These are phyloP conservation scores for Macadamia tetraphylla DNA, from an alignment of 164 flowering plant genomes.

Conservation along the genomic window DNA sequence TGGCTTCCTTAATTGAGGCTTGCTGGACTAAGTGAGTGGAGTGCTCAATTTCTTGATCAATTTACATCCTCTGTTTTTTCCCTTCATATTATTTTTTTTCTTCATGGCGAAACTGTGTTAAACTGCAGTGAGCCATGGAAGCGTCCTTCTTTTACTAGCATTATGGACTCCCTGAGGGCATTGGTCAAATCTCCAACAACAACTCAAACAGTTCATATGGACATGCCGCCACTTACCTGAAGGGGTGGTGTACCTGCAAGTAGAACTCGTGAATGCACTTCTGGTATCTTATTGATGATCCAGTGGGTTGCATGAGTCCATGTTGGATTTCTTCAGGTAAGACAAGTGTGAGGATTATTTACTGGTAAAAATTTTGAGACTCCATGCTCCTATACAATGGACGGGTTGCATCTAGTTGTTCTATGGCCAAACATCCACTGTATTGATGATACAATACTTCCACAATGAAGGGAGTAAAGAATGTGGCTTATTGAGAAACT, in stretches of 20 bases:
- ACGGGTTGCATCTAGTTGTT: no score
- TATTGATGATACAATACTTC: no score
- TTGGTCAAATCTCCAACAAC: constrained; percentile 50
- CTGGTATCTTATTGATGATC: constrained; percentile 24
- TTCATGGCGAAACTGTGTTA: not conserved
- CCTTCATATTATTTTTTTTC: not conserved
- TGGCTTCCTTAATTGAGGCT: constrained; percentile 67
- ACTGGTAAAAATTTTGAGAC: no score
- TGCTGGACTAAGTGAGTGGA: constrained; percentile 78
- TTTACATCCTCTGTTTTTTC: not conserved
- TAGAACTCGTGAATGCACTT: constrained; percentile 18
- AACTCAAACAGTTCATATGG: constrained; percentile 39
- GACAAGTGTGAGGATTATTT: no score
- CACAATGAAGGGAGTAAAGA: no score
- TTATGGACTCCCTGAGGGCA: constrained; percentile 66
- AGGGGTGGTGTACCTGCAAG: constrained; percentile 4
- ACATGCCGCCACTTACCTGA: constrained; percentile 36
- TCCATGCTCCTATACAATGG: not conserved
- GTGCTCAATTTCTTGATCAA: not conserved
- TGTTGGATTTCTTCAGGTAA: constrained; percentile 28
- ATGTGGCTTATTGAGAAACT: no score
- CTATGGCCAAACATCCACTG: no score
- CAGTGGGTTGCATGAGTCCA: constrained; percentile 14
- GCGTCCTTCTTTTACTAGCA: constrained; percentile 70
- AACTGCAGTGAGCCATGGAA: constrained; percentile 83